Evolutionary conservation across 192 early-diverging fungal genomes (phyloP).

Genomic region (Backusella tuberculispora): DNA sequence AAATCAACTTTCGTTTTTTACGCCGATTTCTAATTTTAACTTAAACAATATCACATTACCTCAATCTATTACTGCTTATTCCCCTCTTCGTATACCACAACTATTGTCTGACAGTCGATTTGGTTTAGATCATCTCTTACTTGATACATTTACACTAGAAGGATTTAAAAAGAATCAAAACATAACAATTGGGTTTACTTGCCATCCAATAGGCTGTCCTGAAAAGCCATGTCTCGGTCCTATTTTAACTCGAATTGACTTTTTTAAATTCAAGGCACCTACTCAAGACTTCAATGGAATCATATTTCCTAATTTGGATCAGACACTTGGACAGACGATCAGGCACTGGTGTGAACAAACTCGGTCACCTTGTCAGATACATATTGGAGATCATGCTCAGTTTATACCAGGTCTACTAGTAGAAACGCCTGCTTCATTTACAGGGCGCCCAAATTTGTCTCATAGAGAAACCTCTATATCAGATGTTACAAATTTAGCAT

Average conservation of each 20-base stretch:
- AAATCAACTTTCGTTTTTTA: not conserved
- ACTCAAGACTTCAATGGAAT: not conserved
- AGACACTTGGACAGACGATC: conserved; percentile 3
- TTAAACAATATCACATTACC: conserved; percentile 4
- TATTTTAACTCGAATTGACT: conserved; percentile 14
- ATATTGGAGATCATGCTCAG: conserved; percentile 10
- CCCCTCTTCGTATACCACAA: conserved; percentile 13
- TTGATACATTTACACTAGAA: conserved; percentile 22
- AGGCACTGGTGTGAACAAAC: conserved; percentile 13
- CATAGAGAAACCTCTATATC: not conserved
- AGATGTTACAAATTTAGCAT: not conserved
- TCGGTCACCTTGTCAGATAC: conserved; percentile 1
- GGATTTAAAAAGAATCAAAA: conserved; percentile 29
- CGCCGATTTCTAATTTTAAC: not conserved
- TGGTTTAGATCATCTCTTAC: conserved; percentile 25
- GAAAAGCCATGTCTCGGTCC: conserved; percentile 32
- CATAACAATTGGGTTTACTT: conserved; percentile 18
- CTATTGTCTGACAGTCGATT: not conserved
- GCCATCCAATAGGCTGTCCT: conserved; percentile 32
- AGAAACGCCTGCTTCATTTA: not conserved
- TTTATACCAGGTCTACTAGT: conserved; percentile 9
- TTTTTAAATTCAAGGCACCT: conserved; percentile 19
- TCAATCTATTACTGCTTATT: conserved; percentile 22
- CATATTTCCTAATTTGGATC: not conserved
- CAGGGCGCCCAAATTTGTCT: not conserved